These are phyloP conservation scores for Rhizoctonia solani DNA, from an alignment of 1,284 basidiomycete genomes.

Conservation along the genomic window DNA sequence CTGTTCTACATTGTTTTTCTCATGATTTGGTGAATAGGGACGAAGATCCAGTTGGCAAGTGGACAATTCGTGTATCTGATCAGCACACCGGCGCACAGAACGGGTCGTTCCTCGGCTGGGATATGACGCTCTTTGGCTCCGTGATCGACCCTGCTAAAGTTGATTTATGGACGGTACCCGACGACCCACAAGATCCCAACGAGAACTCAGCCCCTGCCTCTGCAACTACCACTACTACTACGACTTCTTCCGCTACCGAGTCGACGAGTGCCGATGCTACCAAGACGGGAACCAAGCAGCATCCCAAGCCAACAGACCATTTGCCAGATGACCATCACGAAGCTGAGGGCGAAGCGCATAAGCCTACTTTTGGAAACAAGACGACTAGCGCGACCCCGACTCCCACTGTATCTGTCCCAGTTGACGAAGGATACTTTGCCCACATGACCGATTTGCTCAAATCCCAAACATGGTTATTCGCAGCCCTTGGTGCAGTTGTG, in stretches of 20 bases:
- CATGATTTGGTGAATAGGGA: slow-evolving; percentile 61
- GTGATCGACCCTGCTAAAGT: slow-evolving; percentile 73
- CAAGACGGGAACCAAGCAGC: slow-evolving; percentile 61
- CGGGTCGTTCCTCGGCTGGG: slow-evolving; percentile 90
- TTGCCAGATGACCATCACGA: slow-evolving; percentile 84
- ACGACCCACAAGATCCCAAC: too few species aligned
- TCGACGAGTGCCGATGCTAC: slow-evolving; percentile 45
- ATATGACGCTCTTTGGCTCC: slow-evolving; percentile 93
- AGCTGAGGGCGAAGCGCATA: slow-evolving; percentile 68
- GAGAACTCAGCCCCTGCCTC: slow-evolving; percentile 48
- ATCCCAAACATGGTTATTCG: slow-evolving; percentile 84
- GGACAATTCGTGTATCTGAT: slow-evolving; percentile 88
- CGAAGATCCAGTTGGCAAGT: slow-evolving; percentile 89
- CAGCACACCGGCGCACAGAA: slow-evolving; percentile 62
- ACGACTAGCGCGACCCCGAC: slow-evolving; percentile 41
- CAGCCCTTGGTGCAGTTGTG: slow-evolving; percentile 70
- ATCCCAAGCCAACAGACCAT: slow-evolving; percentile 84
- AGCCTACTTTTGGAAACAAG: slow-evolving; percentile 57
- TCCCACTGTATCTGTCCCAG: slow-evolving; percentile 29
- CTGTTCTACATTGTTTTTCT: neutral
- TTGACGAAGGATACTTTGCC: slow-evolving; percentile 85
- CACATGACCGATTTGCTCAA: slow-evolving; percentile 77
- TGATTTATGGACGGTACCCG: slow-evolving; percentile 54
- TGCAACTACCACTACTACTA: slow-evolving; percentile 40
- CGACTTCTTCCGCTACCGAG: slow-evolving; percentile 40